Percentiles rank a stretch among this genome's conserved stretches.
phyloP scores from a whole-genome alignment of 495 filamentous ascomycete species.

The Penicillium antarcticum region DNA sequence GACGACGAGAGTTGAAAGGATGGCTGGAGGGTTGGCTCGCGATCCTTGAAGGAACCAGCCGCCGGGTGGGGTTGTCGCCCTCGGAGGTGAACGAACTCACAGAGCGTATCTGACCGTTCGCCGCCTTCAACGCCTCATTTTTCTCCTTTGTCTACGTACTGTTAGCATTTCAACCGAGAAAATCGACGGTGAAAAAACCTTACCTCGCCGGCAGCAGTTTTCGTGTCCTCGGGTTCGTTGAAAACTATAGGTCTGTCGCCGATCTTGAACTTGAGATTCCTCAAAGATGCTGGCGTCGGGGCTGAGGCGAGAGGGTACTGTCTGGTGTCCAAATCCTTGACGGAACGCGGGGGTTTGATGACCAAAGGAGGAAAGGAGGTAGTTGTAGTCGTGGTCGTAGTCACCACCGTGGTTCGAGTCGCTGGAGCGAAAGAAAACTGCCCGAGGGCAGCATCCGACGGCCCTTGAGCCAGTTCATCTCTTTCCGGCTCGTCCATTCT shows the following conservation, averaged over 20 bases:
- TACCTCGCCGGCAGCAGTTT: slow-evolving; percentile 56
- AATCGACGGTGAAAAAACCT: slow-evolving; percentile 18
- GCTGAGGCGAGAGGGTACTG: slow-evolving; percentile 82
- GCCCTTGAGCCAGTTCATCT: slow-evolving; percentile 18
- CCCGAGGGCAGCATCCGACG: slow-evolving; percentile 43
- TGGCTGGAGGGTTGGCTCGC: slow-evolving; percentile 26
- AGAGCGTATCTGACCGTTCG: slow-evolving; percentile 55
- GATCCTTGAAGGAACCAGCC: slow-evolving; percentile 21
- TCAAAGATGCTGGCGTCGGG: slow-evolving; percentile 73
- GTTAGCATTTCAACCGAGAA: slow-evolving; percentile 9
- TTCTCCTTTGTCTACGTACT: slow-evolving; percentile 46
- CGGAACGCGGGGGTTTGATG: slow-evolving; percentile 69
- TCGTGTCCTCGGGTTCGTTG: slow-evolving; percentile 62
- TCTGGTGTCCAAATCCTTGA: slow-evolving; percentile 76
- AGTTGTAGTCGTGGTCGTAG: slow-evolving; percentile 93
- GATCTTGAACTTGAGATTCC: slow-evolving; percentile 69
- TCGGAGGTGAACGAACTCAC: slow-evolving; percentile 40
- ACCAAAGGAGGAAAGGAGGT: slow-evolving; percentile 80
- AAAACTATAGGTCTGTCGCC: slow-evolving; percentile 62
- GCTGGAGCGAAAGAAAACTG: slow-evolving; percentile 70
- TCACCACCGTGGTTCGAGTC: slow-evolving; percentile 75
- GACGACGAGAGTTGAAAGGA: slow-evolving; percentile 35
- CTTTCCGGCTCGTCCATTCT: slow-evolving; percentile 34
- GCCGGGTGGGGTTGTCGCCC: slow-evolving; percentile 24
- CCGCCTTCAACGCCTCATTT: slow-evolving; percentile 46